These are phyloP conservation scores for Chytriomyces confervae DNA, from an alignment of 192 early-diverging fungal species.

Conservation along the genomic window DNA sequence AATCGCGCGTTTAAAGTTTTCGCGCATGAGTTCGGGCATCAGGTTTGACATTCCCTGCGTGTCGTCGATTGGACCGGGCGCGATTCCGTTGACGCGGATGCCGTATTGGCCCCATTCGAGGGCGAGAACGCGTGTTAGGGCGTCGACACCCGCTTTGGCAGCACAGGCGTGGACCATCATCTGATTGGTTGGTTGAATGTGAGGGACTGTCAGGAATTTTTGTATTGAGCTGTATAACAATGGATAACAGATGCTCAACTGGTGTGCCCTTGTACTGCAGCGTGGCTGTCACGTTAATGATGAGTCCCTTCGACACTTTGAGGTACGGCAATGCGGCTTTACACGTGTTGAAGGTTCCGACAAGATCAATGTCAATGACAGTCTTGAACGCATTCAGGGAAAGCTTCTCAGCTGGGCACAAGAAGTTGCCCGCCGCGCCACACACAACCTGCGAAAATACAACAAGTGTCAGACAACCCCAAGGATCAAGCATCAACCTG, in stretches of 20 bases:
- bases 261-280: conserved; percentile 64
- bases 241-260: conserved; percentile 43
- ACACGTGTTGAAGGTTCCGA: conserved; percentile 79
- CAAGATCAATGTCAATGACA: conserved; percentile 60
- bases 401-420: conserved; percentile 66
- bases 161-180: conserved; percentile 47
- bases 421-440: conserved; percentile 78
- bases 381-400: conserved; percentile 74
- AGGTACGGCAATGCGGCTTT: conserved; percentile 73
- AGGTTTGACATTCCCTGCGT: conserved; percentile 49
- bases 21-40: conserved; percentile 7
- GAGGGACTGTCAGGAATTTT: no score
- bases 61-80: conserved; percentile 66
- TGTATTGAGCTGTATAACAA: neutral
- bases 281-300: conserved; percentile 77
- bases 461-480: neutral
- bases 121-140: conserved; percentile 48
- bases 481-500: neutral
- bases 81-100: conserved; percentile 72
- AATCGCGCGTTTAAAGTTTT: conserved; percentile 3
- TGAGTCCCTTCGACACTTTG: conserved; percentile 66
- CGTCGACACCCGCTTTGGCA: conserved; percentile 67
- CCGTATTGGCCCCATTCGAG: conserved; percentile 75
- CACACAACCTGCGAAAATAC: conserved; percentile 37
- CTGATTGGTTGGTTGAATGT: no score